Conservation (phyloP, 441 rosid species). For the Croton laevigatus region DNA sequence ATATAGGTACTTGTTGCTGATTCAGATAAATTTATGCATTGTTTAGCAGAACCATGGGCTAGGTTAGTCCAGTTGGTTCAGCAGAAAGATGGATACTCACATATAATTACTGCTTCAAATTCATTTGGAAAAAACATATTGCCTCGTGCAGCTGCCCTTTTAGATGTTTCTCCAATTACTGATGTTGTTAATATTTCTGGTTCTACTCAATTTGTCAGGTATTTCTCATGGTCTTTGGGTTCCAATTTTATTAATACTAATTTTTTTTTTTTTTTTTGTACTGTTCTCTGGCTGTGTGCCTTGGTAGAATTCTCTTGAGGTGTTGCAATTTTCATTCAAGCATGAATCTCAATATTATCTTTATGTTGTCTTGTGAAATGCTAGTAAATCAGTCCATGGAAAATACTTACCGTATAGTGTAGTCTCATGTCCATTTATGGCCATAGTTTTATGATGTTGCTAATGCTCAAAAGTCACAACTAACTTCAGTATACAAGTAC, state of each 20-base stretch:
- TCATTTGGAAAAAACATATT: conserved; percentile 86
- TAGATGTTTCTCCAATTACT: conserved; percentile 89
- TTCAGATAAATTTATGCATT: conserved; percentile 62
- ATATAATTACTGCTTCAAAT: conserved; percentile 64
- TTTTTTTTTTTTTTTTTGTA: neutral
- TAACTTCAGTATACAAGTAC: neutral
- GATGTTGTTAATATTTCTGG: conserved; percentile 69
- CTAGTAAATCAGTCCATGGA: too few relatives aligned
- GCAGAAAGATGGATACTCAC: conserved; percentile 60
- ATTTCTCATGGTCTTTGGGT: conserved; percentile 1
- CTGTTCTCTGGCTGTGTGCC: neutral
- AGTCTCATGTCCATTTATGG: neutral
- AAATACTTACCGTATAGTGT: neutral
- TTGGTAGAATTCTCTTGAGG: neutral
- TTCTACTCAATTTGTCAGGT: conserved; percentile 72
- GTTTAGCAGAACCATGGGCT: conserved; percentile 92
- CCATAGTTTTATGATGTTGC: neutral
- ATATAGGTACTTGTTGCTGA: too few relatives aligned
- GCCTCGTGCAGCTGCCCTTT: conserved; percentile 87
- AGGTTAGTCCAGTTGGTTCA: conserved; percentile 70
- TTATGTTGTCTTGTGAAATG: neutral
- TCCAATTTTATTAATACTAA: neutral
- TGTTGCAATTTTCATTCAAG: neutral
- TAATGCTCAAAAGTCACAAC: too few relatives aligned
- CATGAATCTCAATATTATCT: neutral